phyloP scores from a whole-genome alignment of 225 moss, liverwort and hornwort genomes.

The Pseudoscleropodium purum region DNA sequence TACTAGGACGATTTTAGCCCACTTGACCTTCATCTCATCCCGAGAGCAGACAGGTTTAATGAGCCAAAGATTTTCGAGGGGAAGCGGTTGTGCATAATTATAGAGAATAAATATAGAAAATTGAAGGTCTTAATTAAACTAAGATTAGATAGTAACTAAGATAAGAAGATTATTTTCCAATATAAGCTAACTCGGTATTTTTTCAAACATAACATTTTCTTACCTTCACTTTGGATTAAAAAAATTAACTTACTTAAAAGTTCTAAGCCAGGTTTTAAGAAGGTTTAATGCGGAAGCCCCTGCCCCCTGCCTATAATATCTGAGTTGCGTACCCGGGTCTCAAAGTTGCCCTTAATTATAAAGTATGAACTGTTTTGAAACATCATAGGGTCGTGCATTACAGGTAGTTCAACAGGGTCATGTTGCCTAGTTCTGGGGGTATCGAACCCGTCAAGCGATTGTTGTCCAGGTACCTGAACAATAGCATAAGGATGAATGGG shows the following conservation, averaged over 20 bases:
- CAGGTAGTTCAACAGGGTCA: conserved; percentile 51
- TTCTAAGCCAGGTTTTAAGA: not conserved
- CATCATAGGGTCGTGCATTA: conserved; percentile 13
- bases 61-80: not conserved
- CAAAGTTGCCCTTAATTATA: not conserved
- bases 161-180: no score
- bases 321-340: not conserved
- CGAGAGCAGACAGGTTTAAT: not conserved
- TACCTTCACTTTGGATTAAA: not conserved
- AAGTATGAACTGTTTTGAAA: not conserved
- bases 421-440: conserved; percentile 50
- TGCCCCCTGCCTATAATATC: not conserved
- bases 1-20: not conserved
- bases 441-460: conserved; percentile 44
- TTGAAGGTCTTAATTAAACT: not conserved
- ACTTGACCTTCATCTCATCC: not conserved
- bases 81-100: not conserved
- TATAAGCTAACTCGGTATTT: not conserved
- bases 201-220: not conserved
- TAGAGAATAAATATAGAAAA: not conserved
- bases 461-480: conserved; percentile 40
- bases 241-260: not conserved
- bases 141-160: not conserved
- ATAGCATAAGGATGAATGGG: not conserved
- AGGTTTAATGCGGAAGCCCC: not conserved